Conservation (phyloP, 2,329 filamentous ascomycete species). For the Ophiocordyceps camponoti-rufipedis region DNA sequence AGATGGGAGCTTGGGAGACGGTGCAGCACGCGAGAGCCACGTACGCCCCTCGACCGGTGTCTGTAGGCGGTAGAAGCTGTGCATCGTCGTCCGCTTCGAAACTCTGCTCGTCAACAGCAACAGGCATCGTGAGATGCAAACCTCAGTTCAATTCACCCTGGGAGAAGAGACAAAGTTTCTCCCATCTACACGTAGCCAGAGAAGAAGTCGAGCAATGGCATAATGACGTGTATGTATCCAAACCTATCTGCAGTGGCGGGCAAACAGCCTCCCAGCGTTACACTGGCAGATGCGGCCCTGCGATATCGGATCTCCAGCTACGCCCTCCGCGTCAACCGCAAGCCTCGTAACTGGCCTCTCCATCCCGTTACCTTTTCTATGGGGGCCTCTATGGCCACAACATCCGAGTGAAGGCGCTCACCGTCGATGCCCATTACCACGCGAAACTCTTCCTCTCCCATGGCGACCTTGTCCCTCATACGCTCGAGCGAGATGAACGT, state of each 20-base stretch:
- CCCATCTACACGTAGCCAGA: too few relatives aligned
- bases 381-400: slow-evolving; percentile 26
- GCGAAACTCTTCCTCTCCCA: slow-evolving; percentile 19
- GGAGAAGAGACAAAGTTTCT: too few relatives aligned
- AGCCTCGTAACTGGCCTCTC: slow-evolving; percentile 12
- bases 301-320: neutral
- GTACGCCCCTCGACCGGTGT: slow-evolving; percentile 12
- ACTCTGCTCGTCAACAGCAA: neutral
- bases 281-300: too few relatives aligned
- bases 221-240: too few relatives aligned
- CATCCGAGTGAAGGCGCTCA: slow-evolving; percentile 18
- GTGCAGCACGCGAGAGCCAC: slow-evolving; percentile 12
- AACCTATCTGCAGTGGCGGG: neutral
- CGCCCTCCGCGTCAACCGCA: slow-evolving; percentile 8
- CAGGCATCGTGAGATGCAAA: neutral
- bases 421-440: slow-evolving; percentile 24
- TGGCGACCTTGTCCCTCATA: slow-evolving; percentile 8
- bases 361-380: slow-evolving; percentile 15
- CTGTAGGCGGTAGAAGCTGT: slow-evolving; percentile 9
- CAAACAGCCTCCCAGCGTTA: too few relatives aligned
- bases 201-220: too few relatives aligned
- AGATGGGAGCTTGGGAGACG: slow-evolving; percentile 14
- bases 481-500: slow-evolving; percentile 5
- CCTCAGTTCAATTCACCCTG: too few relatives aligned
- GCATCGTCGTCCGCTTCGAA: neutral